phyloP scores from a whole-genome alignment of 1,284 basidiomycete species.

The Coniophora puteana region DNA sequence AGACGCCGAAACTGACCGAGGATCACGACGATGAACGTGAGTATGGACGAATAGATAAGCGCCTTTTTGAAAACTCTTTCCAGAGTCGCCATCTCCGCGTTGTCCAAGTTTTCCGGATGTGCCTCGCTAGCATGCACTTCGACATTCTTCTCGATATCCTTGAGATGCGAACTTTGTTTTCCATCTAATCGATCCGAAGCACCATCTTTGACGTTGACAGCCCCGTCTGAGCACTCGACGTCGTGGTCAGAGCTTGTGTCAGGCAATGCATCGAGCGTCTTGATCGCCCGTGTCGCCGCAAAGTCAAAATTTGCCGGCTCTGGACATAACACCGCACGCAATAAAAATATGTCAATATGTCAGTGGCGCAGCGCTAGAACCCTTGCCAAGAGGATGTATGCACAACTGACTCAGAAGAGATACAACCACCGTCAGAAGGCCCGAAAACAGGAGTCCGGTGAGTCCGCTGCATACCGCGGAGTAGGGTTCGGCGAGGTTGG shows the following conservation, averaged over 20 bases:
- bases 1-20: conserved; percentile 29
- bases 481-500: conserved; percentile 42
- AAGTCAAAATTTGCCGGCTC: conserved; percentile 48
- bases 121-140: too few species aligned
- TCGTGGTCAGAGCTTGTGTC: too few species aligned
- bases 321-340: conserved; percentile 12
- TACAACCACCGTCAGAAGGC: conserved; percentile 36
- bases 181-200: too few species aligned
- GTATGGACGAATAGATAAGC: conserved; percentile 34
- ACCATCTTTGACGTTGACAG: too few species aligned
- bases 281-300: conserved; percentile 39
- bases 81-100: conserved; percentile 20
- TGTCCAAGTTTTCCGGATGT: conserved; percentile 15
- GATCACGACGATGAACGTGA: conserved; percentile 38
- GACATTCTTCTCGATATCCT: too few species aligned
- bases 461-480: conserved; percentile 46
- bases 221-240: too few species aligned
- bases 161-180: too few species aligned
- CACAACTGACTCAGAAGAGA: conserved; percentile 38
- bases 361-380: background rate
- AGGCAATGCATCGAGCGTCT: conserved; percentile 31
- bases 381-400: background rate
- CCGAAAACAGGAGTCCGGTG: conserved; percentile 42
- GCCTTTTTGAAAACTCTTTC: conserved; percentile 37
- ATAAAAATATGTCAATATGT: too few species aligned